Base-by-base conservation (phyloP, 73 alveolate species). In the Blepharisma stoltei region DNA sequence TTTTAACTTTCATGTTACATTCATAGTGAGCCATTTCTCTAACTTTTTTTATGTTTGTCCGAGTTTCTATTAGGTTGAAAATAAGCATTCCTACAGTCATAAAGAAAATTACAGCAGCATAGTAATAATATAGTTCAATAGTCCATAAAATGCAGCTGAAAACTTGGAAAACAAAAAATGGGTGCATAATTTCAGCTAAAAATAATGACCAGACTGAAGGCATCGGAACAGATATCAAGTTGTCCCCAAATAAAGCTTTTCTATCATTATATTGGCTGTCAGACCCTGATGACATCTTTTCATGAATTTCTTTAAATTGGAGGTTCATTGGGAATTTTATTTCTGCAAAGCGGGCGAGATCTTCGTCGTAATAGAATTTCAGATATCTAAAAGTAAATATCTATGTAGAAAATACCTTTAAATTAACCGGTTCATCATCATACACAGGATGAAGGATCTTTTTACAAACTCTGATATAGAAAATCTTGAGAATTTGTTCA, bases 31-130 rank as follows among this genome's bases (percentile, higher is more conserved):
- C 92, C 97, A 95, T 92, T 67, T 88, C 70, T 60, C 94, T 81
- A n/a, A 95, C 77, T 69, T 89, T 86, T 77, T 86, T 81, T 49
- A 93, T 83, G 80, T 91, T 93, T 49, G 77, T 81, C 68, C 85
- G 81, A 18, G 95, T 89, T 69, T 90, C 95, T 27, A 83, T 79
- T 37, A 94, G 88, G n/a, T 91, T 77, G 38, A 88, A 80, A 6
- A 92, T 68, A 32, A 92, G 87, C 18, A 95, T 83, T 18, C 80
- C 71, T n/a, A 89, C 54, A 4, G 97, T 89, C 25, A 91, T 82
- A 14, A 92, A 78, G 25, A 93, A 68, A 46, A 95, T 87, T n/a
- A 89, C 93, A 54, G 90, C 52, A 43, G 98, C 98, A 81, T 95
- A 95, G 25, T 75, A 82, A 45, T 79, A 79, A 81, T 93, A 95